Base-by-base conservation (phyloP, 2,329 filamentous ascomycete genomes). In the Colletotrichum agaves region DNA sequence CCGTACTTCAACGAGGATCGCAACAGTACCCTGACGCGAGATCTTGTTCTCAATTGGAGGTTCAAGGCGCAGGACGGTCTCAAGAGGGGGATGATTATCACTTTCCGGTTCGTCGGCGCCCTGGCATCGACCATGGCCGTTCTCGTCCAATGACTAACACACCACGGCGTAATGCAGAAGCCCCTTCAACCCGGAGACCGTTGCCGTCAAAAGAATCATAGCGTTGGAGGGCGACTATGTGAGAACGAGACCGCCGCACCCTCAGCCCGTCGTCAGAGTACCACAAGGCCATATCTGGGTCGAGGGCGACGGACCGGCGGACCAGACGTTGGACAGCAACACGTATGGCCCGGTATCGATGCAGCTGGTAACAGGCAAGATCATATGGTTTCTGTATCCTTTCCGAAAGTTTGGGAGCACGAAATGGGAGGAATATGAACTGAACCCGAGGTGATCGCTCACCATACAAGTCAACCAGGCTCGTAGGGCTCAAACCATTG, bases 261-360 rank as follows among this genome's bases (percentile, higher is more conserved):
- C 87, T 8, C 77, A 84, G 15, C 72, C 81, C 1, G 83, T 78
- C 8, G 82, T 92, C 50, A 85, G 86, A 70, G 87, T 99, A 21
- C 95, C 94, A 5, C 85, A 85, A 70, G 93, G 93, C 17, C 94
- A 98, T 81, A 85, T 98, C 31, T 99, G 96, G 96, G 89, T 99
- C 1, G 95, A 98, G 77, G 96, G 96, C 1, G 96, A 99, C 76
- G 93, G 91, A 12, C 87, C 87, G 73, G 87, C 88, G 73, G 85
- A 87, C 57, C 87, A 87, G 73, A 93, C 88, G 62, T 78, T 90
- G 67, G 96, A 99, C 80, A 97, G 94, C 78, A 97, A 97, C 79
- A 89, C 89, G 12, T 98, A 97, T 78, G 96, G 96, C 1, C 93
- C 96, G 4, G 89, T 97, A 53, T 91, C 92, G 23, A 88, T 88